Base-by-base conservation (phyloP, 192 early-diverging fungal species). In the Backusella australiensis region DNA sequence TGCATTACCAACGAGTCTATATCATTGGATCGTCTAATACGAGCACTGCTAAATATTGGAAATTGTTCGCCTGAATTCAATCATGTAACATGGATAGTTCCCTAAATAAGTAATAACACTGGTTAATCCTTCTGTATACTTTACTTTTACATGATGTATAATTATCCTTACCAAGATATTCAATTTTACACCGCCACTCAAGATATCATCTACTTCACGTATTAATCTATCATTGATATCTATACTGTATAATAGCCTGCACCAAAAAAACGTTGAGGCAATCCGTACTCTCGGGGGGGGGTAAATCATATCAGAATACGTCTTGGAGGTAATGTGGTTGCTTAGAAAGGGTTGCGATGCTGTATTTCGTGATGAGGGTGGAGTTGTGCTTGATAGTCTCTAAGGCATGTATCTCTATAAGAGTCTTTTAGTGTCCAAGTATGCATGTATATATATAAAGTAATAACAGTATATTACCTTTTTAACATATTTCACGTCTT, bases 201-300 rank as follows among this genome's bases (percentile, higher is more conserved):
- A 69, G 23, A 87, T 82, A 35, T 90, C 86, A 72, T 94, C 92
- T 12, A 96, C 53, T 4, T 89, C 82, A 15, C 80, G 81, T 35
- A 94, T 84, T 29, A 96, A 76, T 41, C 86, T 80, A 74, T 89
- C 85, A 65, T 91, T 89, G 41, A 94, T 85, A 15, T 86, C 95
- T 80, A 77, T 93, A 95, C 38, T 89, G 87, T 32, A 89, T 82
- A 63, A 96, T 90, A 3, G 89, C 83, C 76, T 96, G 94, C 7
- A 90, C 95, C 23, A 95, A 42, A 23, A 96, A 56, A 3, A 96
- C 92, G 75, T 94, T 96, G 52, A 96, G 82, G 94, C 95, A 96
- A 52, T 94, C 94, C 39, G 90, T 87, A 23, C 91, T 89, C 78
- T 96, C 95, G 0, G 88, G 85, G 14, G 82, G 74, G 56, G 0